Base-by-base conservation (phyloP, 2,329 filamentous ascomycete species). In the Epicoccum nigrum region DNA sequence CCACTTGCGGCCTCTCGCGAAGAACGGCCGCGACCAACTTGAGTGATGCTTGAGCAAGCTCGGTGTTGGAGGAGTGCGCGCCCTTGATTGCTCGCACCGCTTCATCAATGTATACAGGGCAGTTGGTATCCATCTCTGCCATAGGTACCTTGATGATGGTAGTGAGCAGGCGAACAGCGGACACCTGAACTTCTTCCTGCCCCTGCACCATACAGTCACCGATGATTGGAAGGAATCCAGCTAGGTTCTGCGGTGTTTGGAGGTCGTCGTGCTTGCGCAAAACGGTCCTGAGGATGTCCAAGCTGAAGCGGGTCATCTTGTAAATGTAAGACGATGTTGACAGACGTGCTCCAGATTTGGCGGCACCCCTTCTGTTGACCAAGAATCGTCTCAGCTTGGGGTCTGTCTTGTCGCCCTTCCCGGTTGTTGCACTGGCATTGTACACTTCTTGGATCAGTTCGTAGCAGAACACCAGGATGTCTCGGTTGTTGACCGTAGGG, bases 381-480 rank as follows among this genome's bases (percentile, higher is more conserved):
- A 97, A 79, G 65, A 94, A 97, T 48, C 87, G 86, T 67, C 82
- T 86, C 37, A 86, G 79, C 55, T 76, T 65, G 77, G 61, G 53
- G 23, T 68, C 65, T 44, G 69, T 63, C 59, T 71, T 44, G 50
- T 63, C 46, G 54, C 57, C 58, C 55, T 55, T 49, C 38, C 64
- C 55, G 16, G 70, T 7, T 77, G 79, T 61, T 79, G 83, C 45
- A 81, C 79, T 67, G 51, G 83, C 83, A 53, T 83, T 84, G 72
- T 96, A 95, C 0, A 90, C 89, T 56, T 92, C 87, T 67, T 95
- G 89, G 32, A 97, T 89, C 38, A 97, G 83, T 71, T 97, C 91
- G 69, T 96, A 97, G 71, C 92, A 96, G 73, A 99, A 97, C 0
- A 96, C 78, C n/a, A 99, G 77, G 32, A 93, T 86, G 59, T 96